Conservation (phyloP, 2,329 filamentous ascomycete species). For the Coniochaeta hoffmannii region DNA sequence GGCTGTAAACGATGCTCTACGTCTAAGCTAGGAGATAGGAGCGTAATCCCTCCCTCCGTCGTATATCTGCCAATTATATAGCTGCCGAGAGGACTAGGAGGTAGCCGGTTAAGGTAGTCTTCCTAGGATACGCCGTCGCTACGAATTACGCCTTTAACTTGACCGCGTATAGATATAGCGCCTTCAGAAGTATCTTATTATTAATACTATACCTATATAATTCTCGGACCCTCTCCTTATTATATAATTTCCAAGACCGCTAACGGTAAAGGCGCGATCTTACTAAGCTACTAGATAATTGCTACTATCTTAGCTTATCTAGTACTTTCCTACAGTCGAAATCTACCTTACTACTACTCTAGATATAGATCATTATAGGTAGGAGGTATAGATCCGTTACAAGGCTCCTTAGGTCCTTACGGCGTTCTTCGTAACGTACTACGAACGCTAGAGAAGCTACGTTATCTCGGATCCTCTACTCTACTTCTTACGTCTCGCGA, state of each 20-base stretch:
- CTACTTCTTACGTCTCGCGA: neutral
- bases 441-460: slow-evolving; percentile 1
- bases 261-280: neutral
- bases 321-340: neutral
- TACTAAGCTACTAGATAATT: neutral
- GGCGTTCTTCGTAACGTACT: neutral
- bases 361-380: neutral
- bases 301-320: neutral
- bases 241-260: neutral
- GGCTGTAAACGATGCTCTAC: slow-evolving; percentile 1
- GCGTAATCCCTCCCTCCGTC: slow-evolving; percentile 8
- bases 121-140: slow-evolving; percentile 2
- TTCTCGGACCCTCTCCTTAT: neutral
- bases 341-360: neutral
- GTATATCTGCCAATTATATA: no score
- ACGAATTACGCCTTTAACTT: slow-evolving; percentile 5
- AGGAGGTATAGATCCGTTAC: neutral
- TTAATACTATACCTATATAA: neutral
- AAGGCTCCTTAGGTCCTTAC: neutral
- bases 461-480: neutral
- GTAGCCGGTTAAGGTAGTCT: slow-evolving; percentile 5
- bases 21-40: neutral
- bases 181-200: slow-evolving; percentile 1
- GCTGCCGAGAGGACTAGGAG: slow-evolving; percentile 6
- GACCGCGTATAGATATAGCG: slow-evolving; percentile 2